A percentile compares a stretch with the other conserved stretches of the same genome.
Conservation (phyloP, 1,284 basidiomycete species). For the Pholiota adiposa region DNA sequence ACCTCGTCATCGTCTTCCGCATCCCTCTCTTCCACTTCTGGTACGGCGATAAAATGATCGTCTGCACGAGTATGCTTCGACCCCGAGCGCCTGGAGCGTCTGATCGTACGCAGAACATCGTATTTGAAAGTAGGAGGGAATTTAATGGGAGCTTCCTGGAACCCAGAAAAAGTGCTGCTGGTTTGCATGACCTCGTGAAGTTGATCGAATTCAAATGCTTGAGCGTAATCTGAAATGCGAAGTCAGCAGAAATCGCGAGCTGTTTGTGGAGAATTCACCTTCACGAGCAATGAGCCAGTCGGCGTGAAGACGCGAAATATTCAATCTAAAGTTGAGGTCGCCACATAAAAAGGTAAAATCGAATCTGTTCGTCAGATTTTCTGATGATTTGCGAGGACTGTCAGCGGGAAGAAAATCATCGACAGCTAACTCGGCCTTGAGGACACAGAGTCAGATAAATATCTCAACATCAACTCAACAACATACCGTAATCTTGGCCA, state of each 20-base stretch:
- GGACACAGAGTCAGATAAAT: not conserved
- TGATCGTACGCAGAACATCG: conserved; percentile 64
- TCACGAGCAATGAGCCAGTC: conserved; percentile 69
- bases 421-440: conserved; percentile 63
- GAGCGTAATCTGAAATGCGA: conserved; percentile 57
- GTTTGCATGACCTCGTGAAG: conserved; percentile 70
- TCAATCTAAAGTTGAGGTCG: conserved; percentile 80
- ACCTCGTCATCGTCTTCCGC: conserved; percentile 33
- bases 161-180: conserved; percentile 67
- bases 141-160: conserved; percentile 69
- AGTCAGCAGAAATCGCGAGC: not conserved
- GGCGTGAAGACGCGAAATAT: conserved; percentile 74
- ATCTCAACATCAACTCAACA: not conserved
- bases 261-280: conserved; percentile 38
- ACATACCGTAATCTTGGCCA: conserved; percentile 74
- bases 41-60: conserved; percentile 35
- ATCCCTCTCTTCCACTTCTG: conserved; percentile 44
- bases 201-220: conserved; percentile 83
- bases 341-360: conserved; percentile 85
- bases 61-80: conserved; percentile 39
- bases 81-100: conserved; percentile 47
- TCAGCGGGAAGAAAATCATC: conserved; percentile 67
- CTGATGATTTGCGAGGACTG: conserved; percentile 66
- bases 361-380: conserved; percentile 84
- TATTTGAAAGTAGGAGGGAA: conserved; percentile 90